Evolutionary conservation across 2,329 filamentous ascomycete genomes (phyloP).

Genomic region (Penicillium sp.): DNA sequence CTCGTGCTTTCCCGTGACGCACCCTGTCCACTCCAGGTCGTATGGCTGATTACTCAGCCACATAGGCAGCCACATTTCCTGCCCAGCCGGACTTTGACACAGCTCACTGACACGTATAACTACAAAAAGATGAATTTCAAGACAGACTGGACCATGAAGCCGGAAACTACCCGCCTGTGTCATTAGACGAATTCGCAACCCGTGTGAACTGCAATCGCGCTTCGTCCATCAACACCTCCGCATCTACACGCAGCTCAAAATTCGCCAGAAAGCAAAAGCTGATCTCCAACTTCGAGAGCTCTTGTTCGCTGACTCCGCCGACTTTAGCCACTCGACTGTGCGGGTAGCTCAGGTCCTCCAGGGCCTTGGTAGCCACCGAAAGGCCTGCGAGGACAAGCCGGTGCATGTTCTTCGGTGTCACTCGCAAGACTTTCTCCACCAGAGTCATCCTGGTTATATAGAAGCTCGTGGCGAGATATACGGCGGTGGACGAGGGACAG

Average conservation of each 20-base stretch:
- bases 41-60: conserved; percentile 22
- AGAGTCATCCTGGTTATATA: conserved; percentile 84
- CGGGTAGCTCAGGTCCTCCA: conserved; percentile 88
- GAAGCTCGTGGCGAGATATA: conserved; percentile 82
- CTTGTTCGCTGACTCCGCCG: conserved; percentile 77
- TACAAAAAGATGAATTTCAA: too few relatives aligned
- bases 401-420: conserved; percentile 82
- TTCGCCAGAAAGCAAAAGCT: conserved; percentile 84
- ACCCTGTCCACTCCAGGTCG: too few relatives aligned
- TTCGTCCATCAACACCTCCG: conserved; percentile 54
- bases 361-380: conserved; percentile 84
- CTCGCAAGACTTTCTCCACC: conserved; percentile 71
- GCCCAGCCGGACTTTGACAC: too few relatives aligned
- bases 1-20: too few relatives aligned
- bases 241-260: conserved; percentile 70
- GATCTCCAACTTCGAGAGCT: conserved; percentile 82
- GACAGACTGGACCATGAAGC: too few relatives aligned
- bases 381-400: conserved; percentile 79
- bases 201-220: conserved; percentile 20
- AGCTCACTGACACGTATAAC: too few relatives aligned
- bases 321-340: conserved; percentile 82
- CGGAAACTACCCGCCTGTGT: too few relatives aligned
- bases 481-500: conserved; percentile 89
- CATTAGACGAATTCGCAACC: too few relatives aligned
- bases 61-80: conserved; percentile 22